Base-by-base conservation (phyloP, 2,329 filamentous ascomycete genomes). In the Lojkania enalia region DNA sequence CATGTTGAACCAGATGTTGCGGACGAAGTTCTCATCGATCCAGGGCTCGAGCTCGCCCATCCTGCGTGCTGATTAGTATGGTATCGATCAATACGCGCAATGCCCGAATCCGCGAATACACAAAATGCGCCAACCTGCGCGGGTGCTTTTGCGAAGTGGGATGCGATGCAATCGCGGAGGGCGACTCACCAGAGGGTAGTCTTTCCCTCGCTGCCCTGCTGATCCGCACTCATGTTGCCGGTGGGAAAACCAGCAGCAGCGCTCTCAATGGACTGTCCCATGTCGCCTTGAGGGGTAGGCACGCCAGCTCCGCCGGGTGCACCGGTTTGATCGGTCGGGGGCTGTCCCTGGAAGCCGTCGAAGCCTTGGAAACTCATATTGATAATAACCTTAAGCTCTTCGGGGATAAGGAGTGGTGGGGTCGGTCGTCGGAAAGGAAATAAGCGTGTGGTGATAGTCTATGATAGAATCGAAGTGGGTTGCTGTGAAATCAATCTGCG, bases 11-110 rank as follows among this genome's bases (percentile, higher is more conserved):
- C 90, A 97, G 35, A 97, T 84, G 60, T 88, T 94, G 74, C 95
- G 91, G 67, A 99, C 88, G 72, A 97, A 99, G 74, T 92, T 95
- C 77, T 99, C 94, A 63, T 99, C 94, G 76, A 99, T 97, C 94
- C 94, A 99, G 20, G 90, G 89, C 74, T 97, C 92, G 54, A 99
- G 86, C 72, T 99, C 94, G 59, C 94, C 94, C 94, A 99, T 99
- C 92, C 91, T 96, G 58, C 47, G 37, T 16, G 13, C 13, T 11
- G 41, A 59, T 69, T 49, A 69, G 64, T 51, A 43, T 39, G 15
- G n/a, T 16, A 32, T 20, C 5, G 9, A 9, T n/a, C n/a, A n/a
- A n/a, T n/a, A n/a, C 25, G n/a, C 25, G 25, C 25, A 7, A 27
- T 27, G 25, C 9, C 25, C 25, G 25, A 27, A 7, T 7, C 25